Evolutionary conservation across 768 basidiomycete genomes (phyloP), one percentile per base, ranked within the genome.

Genomic region (Leccinum ochraceum): DNA sequence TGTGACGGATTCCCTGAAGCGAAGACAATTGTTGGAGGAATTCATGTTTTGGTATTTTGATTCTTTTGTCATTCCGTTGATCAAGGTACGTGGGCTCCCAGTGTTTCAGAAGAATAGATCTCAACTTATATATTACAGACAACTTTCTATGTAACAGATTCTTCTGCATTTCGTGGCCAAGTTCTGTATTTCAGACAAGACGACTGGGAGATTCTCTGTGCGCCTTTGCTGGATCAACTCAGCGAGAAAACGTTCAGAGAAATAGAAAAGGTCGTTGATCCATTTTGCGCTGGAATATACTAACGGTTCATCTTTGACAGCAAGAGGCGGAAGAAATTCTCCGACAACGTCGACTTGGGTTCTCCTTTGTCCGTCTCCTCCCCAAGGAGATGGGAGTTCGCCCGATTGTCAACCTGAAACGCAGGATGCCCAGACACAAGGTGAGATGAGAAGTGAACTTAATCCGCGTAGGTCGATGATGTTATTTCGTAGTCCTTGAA

Each of bases 11-110:
- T 75, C 85, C 2, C 65, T 84, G 34, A 97, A 94, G 71, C 82
- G 93, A 17, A 80, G 84, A n/a, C 87, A 94, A 68, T 74, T 98
- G 14, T 68, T 95, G 0, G 86, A 92, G 69, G 93, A 98, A 54
- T 93, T 96, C 68, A 59, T 98, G n/a, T 90, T 86, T 69, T 99
- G 97, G 97, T 88, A 94, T 65, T 92, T 97, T 60, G 90, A 95
- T 68, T 88, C 86, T 0, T 94, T 95, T 71, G 73, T 98, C 7
- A 72, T 90, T 4, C 84, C 90, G 1, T 76, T 98, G 5, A 72
- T 98, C 36, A 89, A 85, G 79, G 96, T 92, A 62, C 50, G 81
- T 69, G 20, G 57, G 20, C 48, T 10, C 34, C 39, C 48, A 22
- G 48, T 42, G 6, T 24, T 14, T n/a, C 2, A 3, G 26, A 53